phyloP scores from a whole-genome alignment of 306 rosid species.

The Quercus parvula region DNA sequence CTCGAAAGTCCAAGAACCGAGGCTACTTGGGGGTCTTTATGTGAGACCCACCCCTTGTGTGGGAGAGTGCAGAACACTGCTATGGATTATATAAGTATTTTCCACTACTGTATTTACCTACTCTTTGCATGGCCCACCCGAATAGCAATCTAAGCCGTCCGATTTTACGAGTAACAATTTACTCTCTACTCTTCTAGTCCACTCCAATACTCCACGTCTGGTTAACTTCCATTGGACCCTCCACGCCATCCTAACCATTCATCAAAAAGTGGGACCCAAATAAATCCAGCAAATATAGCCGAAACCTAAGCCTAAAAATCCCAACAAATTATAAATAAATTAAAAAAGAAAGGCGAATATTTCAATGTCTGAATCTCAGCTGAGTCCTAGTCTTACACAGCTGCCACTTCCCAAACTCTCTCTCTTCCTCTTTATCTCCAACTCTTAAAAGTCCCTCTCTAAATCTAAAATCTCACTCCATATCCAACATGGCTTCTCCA shows the following conservation, averaged over 20 bases:
- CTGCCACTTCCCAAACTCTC: neutral
- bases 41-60: too few species aligned
- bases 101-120: too few species aligned
- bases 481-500: constrained; percentile 7
- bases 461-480: constrained; percentile 4
- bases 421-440: constrained; percentile 16
- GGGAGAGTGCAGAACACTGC: too few species aligned
- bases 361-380: constrained; percentile 19
- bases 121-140: too few species aligned
- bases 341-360: neutral
- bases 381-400: neutral
- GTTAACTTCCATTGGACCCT: neutral
- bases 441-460: neutral
- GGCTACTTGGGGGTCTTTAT: too few species aligned
- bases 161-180: too few species aligned
- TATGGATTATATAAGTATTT: too few species aligned
- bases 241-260: neutral
- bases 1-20: too few species aligned
- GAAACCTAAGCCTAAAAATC: neutral
- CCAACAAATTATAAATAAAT: neutral
- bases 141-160: too few species aligned
- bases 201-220: too few species aligned
- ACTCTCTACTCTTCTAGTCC: too few species aligned
- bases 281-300: neutral
- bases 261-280: neutral